phyloP scores from a whole-genome alignment of 1,139 yeast species.

The Pichia sp. region DNA sequence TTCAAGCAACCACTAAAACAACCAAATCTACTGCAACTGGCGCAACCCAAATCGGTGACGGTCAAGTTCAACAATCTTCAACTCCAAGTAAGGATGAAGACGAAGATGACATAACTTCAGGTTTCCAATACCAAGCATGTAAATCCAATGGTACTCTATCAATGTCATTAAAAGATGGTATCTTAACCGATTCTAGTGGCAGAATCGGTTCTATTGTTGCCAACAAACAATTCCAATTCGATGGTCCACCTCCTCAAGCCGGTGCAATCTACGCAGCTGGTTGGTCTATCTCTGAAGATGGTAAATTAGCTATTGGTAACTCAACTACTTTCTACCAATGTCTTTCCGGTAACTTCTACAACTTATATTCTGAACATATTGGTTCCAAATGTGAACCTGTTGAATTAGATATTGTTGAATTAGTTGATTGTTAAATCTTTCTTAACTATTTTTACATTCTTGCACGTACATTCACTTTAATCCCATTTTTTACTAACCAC shows the following conservation, averaged over 20 bases:
- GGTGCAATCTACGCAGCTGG: slow-evolving; percentile 84
- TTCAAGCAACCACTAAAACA: slow-evolving; percentile 30
- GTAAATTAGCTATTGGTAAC: slow-evolving; percentile 66
- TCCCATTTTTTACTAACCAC: too few relatives aligned
- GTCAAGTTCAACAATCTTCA: slow-evolving; percentile 53
- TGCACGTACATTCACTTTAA: neutral
- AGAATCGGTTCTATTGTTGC: slow-evolving; percentile 81
- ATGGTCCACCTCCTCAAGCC: slow-evolving; percentile 89
- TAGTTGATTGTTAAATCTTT: slow-evolving; percentile 46
- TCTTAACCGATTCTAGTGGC: slow-evolving; percentile 55
- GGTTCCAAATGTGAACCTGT: slow-evolving; percentile 64
- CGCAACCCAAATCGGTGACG: slow-evolving; percentile 38
- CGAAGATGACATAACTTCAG: slow-evolving; percentile 18
- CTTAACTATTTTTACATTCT: neutral
- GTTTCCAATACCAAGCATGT: slow-evolving; percentile 44
- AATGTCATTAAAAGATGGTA: slow-evolving; percentile 45
- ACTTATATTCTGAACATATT: slow-evolving; percentile 64
- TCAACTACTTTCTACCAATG: slow-evolving; percentile 67
- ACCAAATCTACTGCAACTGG: slow-evolving; percentile 24
- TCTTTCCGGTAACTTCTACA: slow-evolving; percentile 73
- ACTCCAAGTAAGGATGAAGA: slow-evolving; percentile 23
- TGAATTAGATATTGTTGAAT: slow-evolving; percentile 56
- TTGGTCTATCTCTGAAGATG: slow-evolving; percentile 63
- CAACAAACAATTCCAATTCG: slow-evolving; percentile 83
- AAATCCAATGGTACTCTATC: slow-evolving; percentile 44